phyloP scores from a whole-genome alignment of 441 rosid genomes.

The Capsella rubella region DNA sequence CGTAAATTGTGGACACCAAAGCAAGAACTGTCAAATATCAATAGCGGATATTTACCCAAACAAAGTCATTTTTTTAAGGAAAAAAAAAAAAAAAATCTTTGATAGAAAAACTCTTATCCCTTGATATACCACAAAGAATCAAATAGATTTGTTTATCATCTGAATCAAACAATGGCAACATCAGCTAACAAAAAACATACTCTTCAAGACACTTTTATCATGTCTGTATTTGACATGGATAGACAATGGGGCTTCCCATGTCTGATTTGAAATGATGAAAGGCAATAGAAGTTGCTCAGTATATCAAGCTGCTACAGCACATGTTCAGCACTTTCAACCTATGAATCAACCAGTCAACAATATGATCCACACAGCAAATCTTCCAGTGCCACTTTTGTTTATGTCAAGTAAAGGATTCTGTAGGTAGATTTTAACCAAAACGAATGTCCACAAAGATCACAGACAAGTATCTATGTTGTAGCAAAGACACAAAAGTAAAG shows the following conservation, averaged over 20 bases:
- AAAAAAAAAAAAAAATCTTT: background rate
- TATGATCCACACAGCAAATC: conserved; percentile 33
- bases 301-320: conserved; percentile 24
- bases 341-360: conserved; percentile 34
- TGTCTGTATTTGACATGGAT: conserved; percentile 13
- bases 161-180: conserved; percentile 9
- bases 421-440: conserved; percentile 12
- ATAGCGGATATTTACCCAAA: conserved; percentile 4
- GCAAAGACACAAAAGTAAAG: conserved; percentile 15
- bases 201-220: conserved; percentile 30
- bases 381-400: conserved; percentile 24
- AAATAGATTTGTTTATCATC: background rate
- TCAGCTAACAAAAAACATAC: background rate
- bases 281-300: background rate
- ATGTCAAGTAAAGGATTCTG: conserved; percentile 17
- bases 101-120: conserved; percentile 6
- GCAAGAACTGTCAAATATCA: background rate
- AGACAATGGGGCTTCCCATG: background rate
- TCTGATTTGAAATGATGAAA: background rate
- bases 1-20: conserved; percentile 1
- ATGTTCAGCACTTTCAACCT: conserved; percentile 24
- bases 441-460: conserved; percentile 21
- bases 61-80: background rate
- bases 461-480: conserved; percentile 9
- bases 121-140: conserved; percentile 10